phyloP scores from a whole-genome alignment of 2,329 filamentous ascomycete genomes.

The Aspergillus phoenicis region DNA sequence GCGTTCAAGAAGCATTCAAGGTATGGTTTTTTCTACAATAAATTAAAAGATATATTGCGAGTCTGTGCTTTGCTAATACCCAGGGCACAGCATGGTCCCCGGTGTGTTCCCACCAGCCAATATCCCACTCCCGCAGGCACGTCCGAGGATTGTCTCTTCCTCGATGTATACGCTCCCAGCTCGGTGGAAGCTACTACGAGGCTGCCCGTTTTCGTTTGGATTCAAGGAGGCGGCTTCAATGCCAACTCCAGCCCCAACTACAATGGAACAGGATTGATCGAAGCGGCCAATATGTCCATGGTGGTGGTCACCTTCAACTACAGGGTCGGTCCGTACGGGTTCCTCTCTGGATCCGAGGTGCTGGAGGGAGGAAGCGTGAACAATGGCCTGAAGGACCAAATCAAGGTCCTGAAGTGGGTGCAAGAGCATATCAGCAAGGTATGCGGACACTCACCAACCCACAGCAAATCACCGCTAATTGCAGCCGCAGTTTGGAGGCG shows the following conservation, averaged over 20 bases:
- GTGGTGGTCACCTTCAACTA: constrained; percentile 76
- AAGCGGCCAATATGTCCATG: constrained; percentile 61
- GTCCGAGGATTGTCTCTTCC: constrained; percentile 46
- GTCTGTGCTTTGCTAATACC: constrained; percentile 13
- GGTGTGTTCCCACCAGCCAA: constrained; percentile 69
- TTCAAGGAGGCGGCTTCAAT: constrained; percentile 66
- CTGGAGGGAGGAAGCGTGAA: constrained; percentile 58
- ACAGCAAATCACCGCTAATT: neutral
- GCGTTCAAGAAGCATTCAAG: constrained; percentile 57
- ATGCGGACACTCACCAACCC: constrained; percentile 12
- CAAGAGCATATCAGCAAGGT: constrained; percentile 62
- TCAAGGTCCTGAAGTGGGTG: constrained; percentile 70
- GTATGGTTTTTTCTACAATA: constrained; percentile 40
- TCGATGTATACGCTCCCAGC: constrained; percentile 46
- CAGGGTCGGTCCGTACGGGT: constrained; percentile 73
- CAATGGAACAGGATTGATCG: constrained; percentile 64
- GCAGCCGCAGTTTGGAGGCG: constrained; percentile 63
- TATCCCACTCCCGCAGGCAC: constrained; percentile 61
- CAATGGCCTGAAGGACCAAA: constrained; percentile 70
- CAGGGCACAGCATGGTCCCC: constrained; percentile 37
- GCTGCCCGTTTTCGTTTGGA: constrained; percentile 63
- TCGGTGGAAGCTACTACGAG: constrained; percentile 36
- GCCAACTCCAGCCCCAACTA: constrained; percentile 60
- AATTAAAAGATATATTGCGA: neutral
- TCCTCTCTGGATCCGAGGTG: constrained; percentile 64